Evolutionary conservation across 441 rosid species (phyloP).

Genomic region (Gossypium lobatum): DNA sequence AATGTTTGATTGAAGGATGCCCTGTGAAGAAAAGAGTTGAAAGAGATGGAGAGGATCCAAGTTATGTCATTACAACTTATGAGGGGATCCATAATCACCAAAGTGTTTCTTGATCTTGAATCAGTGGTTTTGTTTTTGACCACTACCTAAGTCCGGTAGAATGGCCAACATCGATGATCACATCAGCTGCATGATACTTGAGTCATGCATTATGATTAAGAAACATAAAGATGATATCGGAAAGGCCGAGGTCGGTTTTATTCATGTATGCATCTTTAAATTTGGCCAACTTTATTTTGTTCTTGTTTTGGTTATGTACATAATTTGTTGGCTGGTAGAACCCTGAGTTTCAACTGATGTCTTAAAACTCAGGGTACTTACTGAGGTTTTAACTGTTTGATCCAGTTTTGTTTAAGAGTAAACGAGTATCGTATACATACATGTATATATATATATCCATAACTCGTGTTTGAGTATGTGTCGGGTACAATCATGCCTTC

Average conservation of each 20-base stretch:
- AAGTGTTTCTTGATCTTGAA: background rate
- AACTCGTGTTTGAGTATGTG: background rate
- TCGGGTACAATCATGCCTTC: background rate
- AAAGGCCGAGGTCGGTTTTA: background rate
- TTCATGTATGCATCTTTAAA: background rate
- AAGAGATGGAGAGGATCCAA: slow-evolving; percentile 69
- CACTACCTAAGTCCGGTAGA: background rate
- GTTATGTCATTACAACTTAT: slow-evolving; percentile 79
- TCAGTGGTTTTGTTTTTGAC: background rate
- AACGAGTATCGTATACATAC: background rate
- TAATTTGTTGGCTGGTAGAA: background rate
- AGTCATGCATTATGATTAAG: background rate
- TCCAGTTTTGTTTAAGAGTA: background rate
- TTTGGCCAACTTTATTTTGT: slow-evolving; percentile 1
- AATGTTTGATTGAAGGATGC: slow-evolving; percentile 66
- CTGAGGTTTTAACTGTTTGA: background rate
- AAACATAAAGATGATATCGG: background rate
- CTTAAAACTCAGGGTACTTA: background rate
- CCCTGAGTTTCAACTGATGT: background rate
- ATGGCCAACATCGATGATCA: background rate
- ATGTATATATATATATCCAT: background rate
- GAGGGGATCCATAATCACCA: slow-evolving; percentile 59
- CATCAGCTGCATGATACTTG: background rate
- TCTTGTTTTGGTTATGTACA: background rate
- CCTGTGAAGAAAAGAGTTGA: slow-evolving; percentile 86